Conservation (phyloP, 108 stramenopile species). For the Nitzschia sp. region DNA sequence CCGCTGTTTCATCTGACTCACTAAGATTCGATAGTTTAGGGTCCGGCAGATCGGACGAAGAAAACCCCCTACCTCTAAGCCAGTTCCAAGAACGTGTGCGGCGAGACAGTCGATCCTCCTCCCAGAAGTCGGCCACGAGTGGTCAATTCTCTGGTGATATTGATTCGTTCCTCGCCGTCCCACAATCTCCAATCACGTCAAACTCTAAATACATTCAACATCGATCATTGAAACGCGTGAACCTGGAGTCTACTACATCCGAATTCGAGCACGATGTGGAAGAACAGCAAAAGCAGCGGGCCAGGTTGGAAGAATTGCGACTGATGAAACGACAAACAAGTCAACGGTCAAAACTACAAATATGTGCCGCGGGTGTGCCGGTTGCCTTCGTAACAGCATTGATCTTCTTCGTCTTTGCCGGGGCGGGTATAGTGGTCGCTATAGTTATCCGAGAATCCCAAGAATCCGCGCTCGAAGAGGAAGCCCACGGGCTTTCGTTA, state of each 20-base stretch:
- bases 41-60: too few species aligned
- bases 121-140: too few species aligned
- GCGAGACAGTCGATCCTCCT: too few species aligned
- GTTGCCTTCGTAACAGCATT: neutral
- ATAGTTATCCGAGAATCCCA: neutral
- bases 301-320: neutral
- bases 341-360: neutral
- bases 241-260: neutral
- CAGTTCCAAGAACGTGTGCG: too few species aligned
- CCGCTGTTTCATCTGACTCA: too few species aligned
- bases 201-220: neutral
- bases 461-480: neutral
- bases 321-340: neutral
- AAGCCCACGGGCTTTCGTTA: conserved; percentile 23
- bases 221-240: neutral
- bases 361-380: neutral
- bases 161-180: too few species aligned
- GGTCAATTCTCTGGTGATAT: too few species aligned
- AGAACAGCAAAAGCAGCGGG: neutral
- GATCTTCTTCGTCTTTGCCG: neutral
- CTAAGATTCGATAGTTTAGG: too few species aligned
- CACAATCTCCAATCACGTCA: too few species aligned
- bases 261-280: conserved; percentile 4
- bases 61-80: too few species aligned
- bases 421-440: neutral